phyloP scores from a whole-genome alignment of 2,329 filamentous ascomycete species.

The Aspergillus felis region DNA sequence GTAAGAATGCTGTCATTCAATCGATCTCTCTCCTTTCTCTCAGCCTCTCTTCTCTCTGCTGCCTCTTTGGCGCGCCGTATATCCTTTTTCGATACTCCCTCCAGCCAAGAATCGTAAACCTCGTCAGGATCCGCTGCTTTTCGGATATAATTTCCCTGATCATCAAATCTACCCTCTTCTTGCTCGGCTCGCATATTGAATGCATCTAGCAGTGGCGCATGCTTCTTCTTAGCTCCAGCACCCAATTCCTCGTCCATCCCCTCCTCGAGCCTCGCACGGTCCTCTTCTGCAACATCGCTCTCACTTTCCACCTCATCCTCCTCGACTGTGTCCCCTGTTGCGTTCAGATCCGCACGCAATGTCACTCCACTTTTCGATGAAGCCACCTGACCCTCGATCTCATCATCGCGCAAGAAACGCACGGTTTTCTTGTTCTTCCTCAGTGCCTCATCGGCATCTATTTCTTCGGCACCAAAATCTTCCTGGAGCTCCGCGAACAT shows the following conservation, averaged over 20 bases:
- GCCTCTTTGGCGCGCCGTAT: constrained; percentile 85
- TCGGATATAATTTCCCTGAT: constrained; percentile 83
- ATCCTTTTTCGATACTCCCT: constrained; percentile 89
- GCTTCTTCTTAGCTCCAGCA: constrained; percentile 82
- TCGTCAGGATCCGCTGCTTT: constrained; percentile 87
- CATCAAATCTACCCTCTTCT: constrained; percentile 89
- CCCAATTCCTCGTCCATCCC: constrained; percentile 86
- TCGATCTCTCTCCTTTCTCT: constrained; percentile 65
- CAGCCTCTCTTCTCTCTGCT: constrained; percentile 77
- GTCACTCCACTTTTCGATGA: constrained; percentile 70
- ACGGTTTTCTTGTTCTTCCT: constrained; percentile 62
- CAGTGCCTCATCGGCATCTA: constrained; percentile 47
- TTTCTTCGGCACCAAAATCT: constrained; percentile 52
- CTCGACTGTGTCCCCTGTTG: constrained; percentile 50
- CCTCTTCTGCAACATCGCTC: constrained; percentile 61
- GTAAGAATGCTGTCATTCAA: constrained; percentile 72
- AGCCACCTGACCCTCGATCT: constrained; percentile 77
- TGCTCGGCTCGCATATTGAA: constrained; percentile 92
- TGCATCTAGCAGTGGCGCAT: constrained; percentile 89
- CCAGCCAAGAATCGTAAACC: constrained; percentile 86
- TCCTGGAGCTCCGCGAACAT: constrained; percentile 77
- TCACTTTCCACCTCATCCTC: constrained; percentile 60
- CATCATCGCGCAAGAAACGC: constrained; percentile 55
- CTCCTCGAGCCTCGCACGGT: constrained; percentile 66
- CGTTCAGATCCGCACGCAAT: constrained; percentile 54